These are phyloP conservation scores for Hyphopichia wangnamkhiaoensis DNA, from an alignment of 1,139 yeast genomes.

Conservation along the genomic window DNA sequence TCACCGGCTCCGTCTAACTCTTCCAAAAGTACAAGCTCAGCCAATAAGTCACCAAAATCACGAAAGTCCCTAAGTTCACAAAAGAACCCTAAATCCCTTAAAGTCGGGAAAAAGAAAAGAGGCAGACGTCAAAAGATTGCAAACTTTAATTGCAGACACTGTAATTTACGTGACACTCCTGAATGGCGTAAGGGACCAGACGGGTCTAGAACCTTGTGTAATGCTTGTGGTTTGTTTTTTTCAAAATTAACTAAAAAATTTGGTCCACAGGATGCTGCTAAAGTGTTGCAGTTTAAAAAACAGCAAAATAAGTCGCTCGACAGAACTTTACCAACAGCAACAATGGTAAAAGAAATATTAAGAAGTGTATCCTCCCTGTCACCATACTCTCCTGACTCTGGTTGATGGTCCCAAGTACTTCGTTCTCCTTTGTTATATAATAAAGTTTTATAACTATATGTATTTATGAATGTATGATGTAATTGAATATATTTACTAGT, in stretches of 20 bases:
- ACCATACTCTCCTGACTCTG: too few species aligned
- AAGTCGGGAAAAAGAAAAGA: not conserved
- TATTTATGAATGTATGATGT: too few species aligned
- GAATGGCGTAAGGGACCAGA: slow-evolving; percentile 32
- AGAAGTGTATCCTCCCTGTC: too few species aligned
- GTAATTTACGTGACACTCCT: slow-evolving; percentile 24
- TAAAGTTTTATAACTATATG: too few species aligned
- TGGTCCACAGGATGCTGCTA: slow-evolving; percentile 17
- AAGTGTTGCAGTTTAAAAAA: slow-evolving; percentile 11
- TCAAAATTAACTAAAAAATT: slow-evolving; percentile 23
- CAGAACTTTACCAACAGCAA: slow-evolving; percentile 13
- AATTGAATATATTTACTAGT: too few species aligned
- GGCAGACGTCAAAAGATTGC: not conserved
- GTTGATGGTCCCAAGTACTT: too few species aligned
- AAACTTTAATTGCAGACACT: slow-evolving; percentile 12
- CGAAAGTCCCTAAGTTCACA: not conserved
- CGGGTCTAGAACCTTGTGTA: slow-evolving; percentile 25
- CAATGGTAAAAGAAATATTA: not conserved
- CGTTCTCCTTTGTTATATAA: too few species aligned
- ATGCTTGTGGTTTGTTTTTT: slow-evolving; percentile 30
- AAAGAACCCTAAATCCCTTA: not conserved
- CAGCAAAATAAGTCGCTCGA: slow-evolving; percentile 7
- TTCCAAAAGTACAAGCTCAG: not conserved
- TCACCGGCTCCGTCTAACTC: not conserved
- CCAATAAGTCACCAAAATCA: not conserved